Evolutionary conservation across 2,329 filamentous ascomycete genomes (phyloP).

Genomic region (Ceratocystis lukuohia): DNA sequence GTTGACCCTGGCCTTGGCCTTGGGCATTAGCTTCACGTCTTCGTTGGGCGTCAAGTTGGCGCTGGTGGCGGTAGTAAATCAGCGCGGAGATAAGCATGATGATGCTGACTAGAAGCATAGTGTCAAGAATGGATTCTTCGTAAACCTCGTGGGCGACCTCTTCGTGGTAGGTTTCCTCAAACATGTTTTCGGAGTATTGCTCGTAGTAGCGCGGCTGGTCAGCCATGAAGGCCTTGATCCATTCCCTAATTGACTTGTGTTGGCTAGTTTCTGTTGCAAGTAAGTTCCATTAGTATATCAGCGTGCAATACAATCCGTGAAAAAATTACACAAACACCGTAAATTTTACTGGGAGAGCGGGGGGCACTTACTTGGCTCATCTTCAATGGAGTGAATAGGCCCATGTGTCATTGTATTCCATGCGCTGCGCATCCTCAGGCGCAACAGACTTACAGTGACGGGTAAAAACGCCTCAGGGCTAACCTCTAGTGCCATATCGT

Average conservation of each 20-base stretch:
- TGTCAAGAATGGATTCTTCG: constrained; percentile 72
- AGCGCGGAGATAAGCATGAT: constrained; percentile 61
- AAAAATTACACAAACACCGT: background rate
- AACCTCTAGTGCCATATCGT: constrained; percentile 81
- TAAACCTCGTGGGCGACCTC: constrained; percentile 50
- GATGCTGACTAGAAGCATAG: constrained; percentile 66
- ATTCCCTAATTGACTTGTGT: constrained; percentile 68
- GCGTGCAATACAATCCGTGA: background rate
- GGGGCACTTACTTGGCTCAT: constrained; percentile 58
- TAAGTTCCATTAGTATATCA: too few relatives aligned
- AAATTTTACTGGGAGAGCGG: background rate
- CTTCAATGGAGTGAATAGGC: constrained; percentile 80
- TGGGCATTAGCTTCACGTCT: constrained; percentile 9
- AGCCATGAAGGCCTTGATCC: constrained; percentile 73
- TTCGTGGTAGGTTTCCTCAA: constrained; percentile 41
- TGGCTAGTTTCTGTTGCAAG: constrained; percentile 46
- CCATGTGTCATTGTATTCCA: constrained; percentile 92
- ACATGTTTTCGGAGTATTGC: constrained; percentile 38
- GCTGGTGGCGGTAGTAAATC: constrained; percentile 66
- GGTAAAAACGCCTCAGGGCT: constrained; percentile 90
- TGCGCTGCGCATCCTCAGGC: constrained; percentile 70
- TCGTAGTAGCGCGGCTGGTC: constrained; percentile 53
- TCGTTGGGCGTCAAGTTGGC: constrained; percentile 42
- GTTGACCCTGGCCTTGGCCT: background rate
- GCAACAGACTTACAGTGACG: constrained; percentile 75